Evolutionary conservation across 805 yeast species (phyloP), one percentile per base, ranked within the genome.

Genomic region (Wickerhamomyces ciferrii): DNA sequence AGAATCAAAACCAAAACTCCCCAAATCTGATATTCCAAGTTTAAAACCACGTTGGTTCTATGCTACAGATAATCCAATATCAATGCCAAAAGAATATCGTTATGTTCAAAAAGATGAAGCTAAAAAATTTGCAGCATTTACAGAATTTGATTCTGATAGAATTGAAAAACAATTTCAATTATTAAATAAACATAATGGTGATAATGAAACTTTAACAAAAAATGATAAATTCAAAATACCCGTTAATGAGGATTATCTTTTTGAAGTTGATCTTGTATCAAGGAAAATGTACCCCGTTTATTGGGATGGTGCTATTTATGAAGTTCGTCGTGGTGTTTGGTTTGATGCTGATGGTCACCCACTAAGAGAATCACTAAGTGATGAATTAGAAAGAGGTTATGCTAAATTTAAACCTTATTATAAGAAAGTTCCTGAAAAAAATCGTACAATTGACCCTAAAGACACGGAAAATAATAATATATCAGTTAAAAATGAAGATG

Each of bases 291-390:
- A 66, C 3, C 95, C 98, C 0, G 75, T 83, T 0, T 92, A 82
- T 61, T 92, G 97, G 97, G 81, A 79, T 8, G 97, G 97, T 1
- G 94, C 97, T 0, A 67, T 70, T 0, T 92, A 82, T 59, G 90
- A 87, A 49, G 84, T 92, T 1, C 71, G 96, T 41, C 68, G 97
- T 45, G 96, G 96, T 1, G 62, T 81, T 1, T 92, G 98, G 98
- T 89, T 88, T 60, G 66, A 71, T 34, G 60, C 75, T 10, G 77
- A 77, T 43, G 79, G 79, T 1, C 56, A 58, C 5, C 95, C 95
- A 0, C 64, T 88, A 24, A 57, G 71, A 10, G 68, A 69, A 1
- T 63, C 66, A 1, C 48, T 82, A 5, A 70, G 94, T 0, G 66
- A 69, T 1, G 79, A 76, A 46, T 56, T 91, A 19, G 97, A 91